A percentile compares a stretch with the other conserved stretches of the same genome.
Evolutionary conservation across 345 rosid species (phyloP).

Genomic region (Dovyalis caffra): DNA sequence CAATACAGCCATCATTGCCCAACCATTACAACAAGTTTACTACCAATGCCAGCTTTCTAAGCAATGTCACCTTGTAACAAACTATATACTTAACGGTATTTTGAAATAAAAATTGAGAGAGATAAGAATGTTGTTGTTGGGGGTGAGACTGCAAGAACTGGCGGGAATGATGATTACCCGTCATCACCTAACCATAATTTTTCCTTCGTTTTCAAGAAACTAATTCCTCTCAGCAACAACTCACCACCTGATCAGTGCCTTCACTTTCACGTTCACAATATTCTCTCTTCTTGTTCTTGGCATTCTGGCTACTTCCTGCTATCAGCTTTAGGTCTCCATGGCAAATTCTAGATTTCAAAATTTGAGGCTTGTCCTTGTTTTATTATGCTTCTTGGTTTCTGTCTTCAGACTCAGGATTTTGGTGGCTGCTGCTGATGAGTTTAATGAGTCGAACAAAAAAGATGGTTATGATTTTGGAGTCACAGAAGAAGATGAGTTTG

Average conservation of each 20-base stretch:
- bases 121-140: not conserved
- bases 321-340: conserved; percentile 30
- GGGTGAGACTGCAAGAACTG: conserved; percentile 20
- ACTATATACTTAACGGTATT: too few relatives aligned
- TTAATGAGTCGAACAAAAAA: not conserved
- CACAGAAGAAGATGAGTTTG: conserved; percentile 2
- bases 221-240: conserved; percentile 50
- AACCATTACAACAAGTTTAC: too few relatives aligned
- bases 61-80: too few relatives aligned
- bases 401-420: conserved; percentile 23
- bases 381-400: conserved; percentile 33
- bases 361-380: conserved; percentile 13
- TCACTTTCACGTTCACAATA: conserved; percentile 14
- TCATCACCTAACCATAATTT: conserved; percentile 40
- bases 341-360: conserved; percentile 27
- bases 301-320: conserved; percentile 17
- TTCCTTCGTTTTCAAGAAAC: conserved; percentile 52
- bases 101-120: not conserved
- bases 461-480: not conserved
- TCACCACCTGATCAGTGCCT: conserved; percentile 8
- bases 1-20: too few relatives aligned
- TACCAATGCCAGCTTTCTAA: too few relatives aligned
- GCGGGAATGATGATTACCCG: conserved; percentile 44
- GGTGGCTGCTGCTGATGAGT: conserved; percentile 22
- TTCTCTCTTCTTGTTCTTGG: conserved; percentile 17